These are phyloP conservation scores for Aspergillus ostianus DNA, from an alignment of 495 filamentous ascomycete species.

Conservation along the genomic window DNA sequence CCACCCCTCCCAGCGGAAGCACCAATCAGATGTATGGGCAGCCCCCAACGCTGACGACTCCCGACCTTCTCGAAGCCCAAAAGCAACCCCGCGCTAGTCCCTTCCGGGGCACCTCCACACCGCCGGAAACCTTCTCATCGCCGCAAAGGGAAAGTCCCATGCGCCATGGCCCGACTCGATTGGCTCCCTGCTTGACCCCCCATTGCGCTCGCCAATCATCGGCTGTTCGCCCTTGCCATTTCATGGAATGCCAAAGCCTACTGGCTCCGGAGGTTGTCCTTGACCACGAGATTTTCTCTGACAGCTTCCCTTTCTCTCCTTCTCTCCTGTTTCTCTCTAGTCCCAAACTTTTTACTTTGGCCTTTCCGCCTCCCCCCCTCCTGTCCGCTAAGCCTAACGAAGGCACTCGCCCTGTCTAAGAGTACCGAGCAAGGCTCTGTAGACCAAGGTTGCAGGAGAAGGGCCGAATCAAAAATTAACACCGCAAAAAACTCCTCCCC, in stretches of 20 bases:
- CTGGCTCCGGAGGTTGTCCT: no score
- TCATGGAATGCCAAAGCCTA: not conserved
- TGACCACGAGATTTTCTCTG: no score
- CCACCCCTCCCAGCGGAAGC: conserved; percentile 8
- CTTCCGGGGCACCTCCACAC: conserved; percentile 7
- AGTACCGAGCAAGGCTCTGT: not conserved
- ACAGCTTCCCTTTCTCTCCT: no score
- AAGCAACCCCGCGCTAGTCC: conserved; percentile 15
- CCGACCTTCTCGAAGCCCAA: conserved; percentile 23
- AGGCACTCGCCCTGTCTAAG: not conserved
- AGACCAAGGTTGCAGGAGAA: not conserved
- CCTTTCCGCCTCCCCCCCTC: not conserved
- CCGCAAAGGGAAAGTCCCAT: conserved; percentile 18
- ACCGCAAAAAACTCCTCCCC: not conserved
- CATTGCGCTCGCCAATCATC: no score
- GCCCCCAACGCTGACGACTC: conserved; percentile 20
- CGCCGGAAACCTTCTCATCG: conserved; percentile 1
- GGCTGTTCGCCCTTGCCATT: not conserved
- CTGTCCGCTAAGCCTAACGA: not conserved
- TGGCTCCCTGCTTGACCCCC: conserved; percentile 1
- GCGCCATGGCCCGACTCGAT: not conserved
- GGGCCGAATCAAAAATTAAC: not conserved
- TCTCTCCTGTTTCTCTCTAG: no score
- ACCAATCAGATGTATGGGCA: not conserved
- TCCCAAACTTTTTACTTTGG: not conserved